These are phyloP conservation scores for Dactylella cylindrospora DNA, from an alignment of 2,329 filamentous ascomycete species.

Conservation along the genomic window DNA sequence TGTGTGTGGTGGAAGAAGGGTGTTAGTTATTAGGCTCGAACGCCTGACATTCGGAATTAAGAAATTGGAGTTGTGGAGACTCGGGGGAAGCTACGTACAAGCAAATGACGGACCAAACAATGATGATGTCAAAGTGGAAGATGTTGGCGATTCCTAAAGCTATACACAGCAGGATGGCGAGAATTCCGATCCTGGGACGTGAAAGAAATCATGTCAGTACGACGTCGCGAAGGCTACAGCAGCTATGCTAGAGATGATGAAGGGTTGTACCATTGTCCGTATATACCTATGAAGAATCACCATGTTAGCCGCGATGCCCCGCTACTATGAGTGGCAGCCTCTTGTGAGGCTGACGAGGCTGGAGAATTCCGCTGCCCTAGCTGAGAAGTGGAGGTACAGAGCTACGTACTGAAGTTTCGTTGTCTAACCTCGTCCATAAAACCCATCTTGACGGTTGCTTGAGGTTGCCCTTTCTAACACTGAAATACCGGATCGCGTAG, in stretches of 20 bases:
- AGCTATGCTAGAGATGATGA: slow-evolving; percentile 4
- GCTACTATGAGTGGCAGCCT: slow-evolving; percentile 20
- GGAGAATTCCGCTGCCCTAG: slow-evolving; percentile 9
- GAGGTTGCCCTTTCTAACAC: slow-evolving; percentile 19
- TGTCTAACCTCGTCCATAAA: slow-evolving; percentile 70
- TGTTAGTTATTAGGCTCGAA: neutral
- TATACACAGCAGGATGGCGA: slow-evolving; percentile 71
- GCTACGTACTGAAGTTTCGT: slow-evolving; percentile 69
- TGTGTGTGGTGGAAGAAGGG: slow-evolving; percentile 51
- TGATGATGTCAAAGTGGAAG: slow-evolving; percentile 59
- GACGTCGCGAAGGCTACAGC: slow-evolving; percentile 9
- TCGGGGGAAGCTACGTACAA: slow-evolving; percentile 55
- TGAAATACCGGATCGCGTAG: slow-evolving; percentile 23
- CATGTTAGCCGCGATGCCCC: slow-evolving; percentile 33
- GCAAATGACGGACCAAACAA: slow-evolving; percentile 57
- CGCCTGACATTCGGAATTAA: slow-evolving; percentile 8
- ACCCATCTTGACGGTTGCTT: slow-evolving; percentile 61
- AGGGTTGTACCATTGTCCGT: slow-evolving; percentile 68
- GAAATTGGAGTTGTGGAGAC: neutral
- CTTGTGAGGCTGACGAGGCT: slow-evolving; percentile 23
- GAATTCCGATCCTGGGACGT: slow-evolving; percentile 63
- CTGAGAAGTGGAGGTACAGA: slow-evolving; percentile 7
- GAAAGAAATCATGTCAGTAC: slow-evolving; percentile 17
- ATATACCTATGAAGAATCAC: slow-evolving; percentile 61
- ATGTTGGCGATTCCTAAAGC: slow-evolving; percentile 69